A percentile compares a stretch with the other conserved stretches of the same genome.
Conservation (phyloP, 2,329 filamentous ascomycete species). For the Colletotrichum sp. region DNA sequence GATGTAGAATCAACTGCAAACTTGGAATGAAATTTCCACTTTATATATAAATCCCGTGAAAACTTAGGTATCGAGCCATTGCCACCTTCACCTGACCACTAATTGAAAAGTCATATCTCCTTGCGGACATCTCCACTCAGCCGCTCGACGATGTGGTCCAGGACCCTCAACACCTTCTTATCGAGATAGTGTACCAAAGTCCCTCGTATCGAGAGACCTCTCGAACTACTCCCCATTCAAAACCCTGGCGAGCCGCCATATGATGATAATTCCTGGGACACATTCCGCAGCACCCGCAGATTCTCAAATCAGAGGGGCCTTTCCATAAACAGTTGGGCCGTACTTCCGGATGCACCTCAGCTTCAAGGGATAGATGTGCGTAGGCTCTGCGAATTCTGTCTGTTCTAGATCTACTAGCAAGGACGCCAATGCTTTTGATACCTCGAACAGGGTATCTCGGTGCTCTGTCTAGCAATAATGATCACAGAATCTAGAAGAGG, state of each 20-base stretch:
- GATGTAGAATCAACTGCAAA: neutral
- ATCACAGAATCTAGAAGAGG: neutral
- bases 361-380: neutral
- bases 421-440: neutral
- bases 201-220: neutral
- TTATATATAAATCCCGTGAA: neutral
- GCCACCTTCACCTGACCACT: too few species aligned
- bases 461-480: neutral
- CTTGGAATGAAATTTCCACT: neutral
- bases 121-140: neutral
- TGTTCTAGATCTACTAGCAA: neutral
- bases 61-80: neutral
- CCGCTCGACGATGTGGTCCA: neutral
- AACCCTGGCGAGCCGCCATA: neutral
- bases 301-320: neutral
- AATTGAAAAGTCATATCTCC: neutral
- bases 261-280: neutral
- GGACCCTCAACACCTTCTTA: neutral
- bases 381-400: neutral
- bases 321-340: neutral
- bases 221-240: neutral
- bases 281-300: neutral
- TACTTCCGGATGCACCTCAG: neutral
- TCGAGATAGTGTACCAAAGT: neutral
- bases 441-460: neutral